A percentile compares a stretch with the other conserved stretches of the same genome.
Conservation (phyloP, 1,139 yeast genomes). For the Arxiozyma bovina region DNA sequence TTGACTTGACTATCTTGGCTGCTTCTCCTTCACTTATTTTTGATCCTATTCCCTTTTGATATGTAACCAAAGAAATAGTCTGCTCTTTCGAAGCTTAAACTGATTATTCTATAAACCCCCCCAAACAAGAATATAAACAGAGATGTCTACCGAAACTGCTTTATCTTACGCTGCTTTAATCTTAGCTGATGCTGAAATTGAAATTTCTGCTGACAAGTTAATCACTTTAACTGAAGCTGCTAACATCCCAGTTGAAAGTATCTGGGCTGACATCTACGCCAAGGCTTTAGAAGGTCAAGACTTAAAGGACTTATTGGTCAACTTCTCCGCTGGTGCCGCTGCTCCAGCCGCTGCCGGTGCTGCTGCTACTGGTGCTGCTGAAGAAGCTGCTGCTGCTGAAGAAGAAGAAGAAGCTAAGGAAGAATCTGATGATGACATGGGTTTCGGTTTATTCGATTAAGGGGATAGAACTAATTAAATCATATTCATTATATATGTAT, state of each 20-base stretch:
- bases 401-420: slow-evolving; percentile 55
- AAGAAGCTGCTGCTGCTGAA: slow-evolving; percentile 49
- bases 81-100: slow-evolving; percentile 46
- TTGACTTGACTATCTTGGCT: background rate
- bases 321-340: slow-evolving; percentile 68
- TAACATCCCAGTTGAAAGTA: slow-evolving; percentile 55
- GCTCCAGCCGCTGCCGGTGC: slow-evolving; percentile 41
- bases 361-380: slow-evolving; percentile 49
- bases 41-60: background rate
- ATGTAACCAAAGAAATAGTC: slow-evolving; percentile 49
- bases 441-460: slow-evolving; percentile 80
- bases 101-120: slow-evolving; percentile 41
- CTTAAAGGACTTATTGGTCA: slow-evolving; percentile 67
- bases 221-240: slow-evolving; percentile 61
- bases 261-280: slow-evolving; percentile 78
- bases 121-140: slow-evolving; percentile 15
- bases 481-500: background rate
- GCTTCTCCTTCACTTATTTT: background rate
- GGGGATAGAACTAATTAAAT: background rate
- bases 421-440: slow-evolving; percentile 68
- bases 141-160: slow-evolving; percentile 75
- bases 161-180: slow-evolving; percentile 83
- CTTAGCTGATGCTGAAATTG: slow-evolving; percentile 77
- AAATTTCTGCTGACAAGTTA: slow-evolving; percentile 70
- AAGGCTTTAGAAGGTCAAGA: slow-evolving; percentile 74